A percentile compares a stretch with the other conserved stretches of the same genome.
Conservation (phyloP, 768 basidiomycete species). For the Auriscalpium orientale region DNA sequence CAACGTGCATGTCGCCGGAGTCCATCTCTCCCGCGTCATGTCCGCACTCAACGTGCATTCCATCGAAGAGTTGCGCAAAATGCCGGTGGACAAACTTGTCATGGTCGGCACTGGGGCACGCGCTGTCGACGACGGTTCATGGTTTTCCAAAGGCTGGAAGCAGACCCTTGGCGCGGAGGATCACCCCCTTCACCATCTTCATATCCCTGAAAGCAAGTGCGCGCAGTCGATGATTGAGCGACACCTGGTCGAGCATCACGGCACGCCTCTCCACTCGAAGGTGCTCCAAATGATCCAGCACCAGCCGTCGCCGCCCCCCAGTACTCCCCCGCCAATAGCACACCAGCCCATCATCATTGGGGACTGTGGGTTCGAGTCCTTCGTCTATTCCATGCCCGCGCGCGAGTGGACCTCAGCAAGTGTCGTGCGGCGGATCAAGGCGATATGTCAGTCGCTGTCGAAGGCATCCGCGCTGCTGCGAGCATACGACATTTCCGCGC, state of each 20-base stretch:
- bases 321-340: conserved; percentile 6
- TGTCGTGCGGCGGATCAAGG: conserved; percentile 61
- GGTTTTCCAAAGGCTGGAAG: conserved; percentile 57
- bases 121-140: conserved; percentile 61
- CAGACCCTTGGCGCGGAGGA: conserved; percentile 35
- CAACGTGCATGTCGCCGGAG: conserved; percentile 51
- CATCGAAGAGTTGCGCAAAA: conserved; percentile 55
- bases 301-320: conserved; percentile 8
- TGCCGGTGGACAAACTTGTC: conserved; percentile 51
- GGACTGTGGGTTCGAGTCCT: conserved; percentile 58
- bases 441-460: conserved; percentile 61
- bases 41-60: conserved; percentile 44
- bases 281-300: conserved; percentile 8
- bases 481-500: conserved; percentile 61
- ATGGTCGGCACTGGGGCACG: conserved; percentile 37
- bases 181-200: conserved; percentile 16
- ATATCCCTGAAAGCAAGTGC: conserved; percentile 22
- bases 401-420: conserved; percentile 57
- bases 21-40: conserved; percentile 60
- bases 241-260: conserved; percentile 7
- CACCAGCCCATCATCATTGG: conserved; percentile 69
- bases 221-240: conserved; percentile 16
- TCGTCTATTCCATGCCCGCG: conserved; percentile 52
- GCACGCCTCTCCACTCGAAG: conserved; percentile 10
- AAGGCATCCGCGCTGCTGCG: conserved; percentile 56